Evolutionary conservation across 2,329 filamentous ascomycete genomes (phyloP).

Genomic region (Diaporthe capsici): DNA sequence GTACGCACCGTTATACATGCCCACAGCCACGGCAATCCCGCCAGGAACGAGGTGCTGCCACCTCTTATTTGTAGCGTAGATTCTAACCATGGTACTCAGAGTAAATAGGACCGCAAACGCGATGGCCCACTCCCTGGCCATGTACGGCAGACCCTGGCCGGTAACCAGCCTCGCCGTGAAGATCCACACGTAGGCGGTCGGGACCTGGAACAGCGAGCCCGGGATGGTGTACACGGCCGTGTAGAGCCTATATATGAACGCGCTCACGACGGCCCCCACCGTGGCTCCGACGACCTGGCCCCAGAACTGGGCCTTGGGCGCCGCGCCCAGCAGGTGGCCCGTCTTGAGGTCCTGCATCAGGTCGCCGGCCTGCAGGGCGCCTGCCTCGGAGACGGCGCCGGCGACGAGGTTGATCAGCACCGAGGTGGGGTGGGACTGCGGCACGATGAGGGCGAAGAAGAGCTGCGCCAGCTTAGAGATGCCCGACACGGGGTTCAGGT

Average conservation of each 20-base stretch:
- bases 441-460: constrained; percentile 92
- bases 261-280: constrained; percentile 87
- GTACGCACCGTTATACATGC: constrained; percentile 59
- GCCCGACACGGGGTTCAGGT: constrained; percentile 95
- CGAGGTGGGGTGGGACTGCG: constrained; percentile 82
- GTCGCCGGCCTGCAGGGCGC: constrained; percentile 94
- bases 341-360: constrained; percentile 98
- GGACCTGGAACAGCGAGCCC: constrained; percentile 90
- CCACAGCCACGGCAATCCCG: constrained; percentile 95
- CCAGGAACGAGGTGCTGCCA: constrained; percentile 89
- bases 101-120: constrained; percentile 83
- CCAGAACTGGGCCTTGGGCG: constrained; percentile 95
- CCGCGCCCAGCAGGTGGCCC: constrained; percentile 90
- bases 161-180: constrained; percentile 96
- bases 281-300: constrained; percentile 94
- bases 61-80: constrained; percentile 65
- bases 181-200: constrained; percentile 96
- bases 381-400: constrained; percentile 74
- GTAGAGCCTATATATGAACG: constrained; percentile 90
- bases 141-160: constrained; percentile 86
- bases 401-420: constrained; percentile 97
- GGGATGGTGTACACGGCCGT: constrained; percentile 89
- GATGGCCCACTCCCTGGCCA: constrained; percentile 85
- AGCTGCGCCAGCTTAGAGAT: constrained; percentile 98
- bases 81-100: constrained; percentile 77